Evolutionary conservation across 352 stramenopile genomes (phyloP).

Genomic region (Globisporangium ultimum): DNA sequence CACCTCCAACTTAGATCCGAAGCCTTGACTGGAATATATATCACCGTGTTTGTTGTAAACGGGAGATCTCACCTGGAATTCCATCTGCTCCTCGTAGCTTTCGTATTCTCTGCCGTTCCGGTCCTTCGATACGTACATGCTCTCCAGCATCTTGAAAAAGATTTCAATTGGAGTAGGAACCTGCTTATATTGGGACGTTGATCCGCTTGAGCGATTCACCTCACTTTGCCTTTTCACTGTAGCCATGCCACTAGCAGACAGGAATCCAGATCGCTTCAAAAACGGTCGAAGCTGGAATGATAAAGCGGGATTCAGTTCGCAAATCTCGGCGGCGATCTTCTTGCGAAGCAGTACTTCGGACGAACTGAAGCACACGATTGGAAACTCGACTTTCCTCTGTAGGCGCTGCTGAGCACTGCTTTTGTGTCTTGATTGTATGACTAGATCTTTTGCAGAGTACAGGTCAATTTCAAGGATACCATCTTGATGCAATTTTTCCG

Average conservation of each 20-base stretch:
- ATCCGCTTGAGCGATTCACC: background rate
- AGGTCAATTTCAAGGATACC: slow-evolving; percentile 62
- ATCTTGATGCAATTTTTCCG: slow-evolving; percentile 67
- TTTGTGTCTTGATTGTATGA: slow-evolving; percentile 15
- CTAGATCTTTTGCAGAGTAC: slow-evolving; percentile 49
- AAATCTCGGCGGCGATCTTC: slow-evolving; percentile 28
- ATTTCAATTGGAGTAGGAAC: slow-evolving; percentile 18
- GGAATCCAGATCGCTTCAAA: slow-evolving; percentile 4
- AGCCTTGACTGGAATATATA: background rate
- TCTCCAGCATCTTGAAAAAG: slow-evolving; percentile 47
- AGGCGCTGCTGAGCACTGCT: slow-evolving; percentile 8
- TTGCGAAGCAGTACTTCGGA: slow-evolving; percentile 25
- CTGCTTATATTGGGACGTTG: slow-evolving; percentile 7
- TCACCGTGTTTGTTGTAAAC: background rate
- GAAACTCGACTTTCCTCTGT: slow-evolving; percentile 33
- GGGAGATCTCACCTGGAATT: background rate
- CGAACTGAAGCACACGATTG: slow-evolving; percentile 26
- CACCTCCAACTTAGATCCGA: slow-evolving; percentile 1
- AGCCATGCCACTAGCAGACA: background rate
- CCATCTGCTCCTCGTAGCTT: background rate
- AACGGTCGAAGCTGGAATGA: slow-evolving; percentile 28
- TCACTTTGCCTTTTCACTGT: background rate
- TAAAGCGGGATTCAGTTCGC: slow-evolving; percentile 35
- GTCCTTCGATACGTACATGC: slow-evolving; percentile 6
- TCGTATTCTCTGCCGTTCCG: no score